A percentile compares a stretch with the other conserved stretches of the same genome.
These are phyloP conservation scores for Psilocybe sp. DNA, from an alignment of 768 basidiomycete species.

Conservation along the genomic window DNA sequence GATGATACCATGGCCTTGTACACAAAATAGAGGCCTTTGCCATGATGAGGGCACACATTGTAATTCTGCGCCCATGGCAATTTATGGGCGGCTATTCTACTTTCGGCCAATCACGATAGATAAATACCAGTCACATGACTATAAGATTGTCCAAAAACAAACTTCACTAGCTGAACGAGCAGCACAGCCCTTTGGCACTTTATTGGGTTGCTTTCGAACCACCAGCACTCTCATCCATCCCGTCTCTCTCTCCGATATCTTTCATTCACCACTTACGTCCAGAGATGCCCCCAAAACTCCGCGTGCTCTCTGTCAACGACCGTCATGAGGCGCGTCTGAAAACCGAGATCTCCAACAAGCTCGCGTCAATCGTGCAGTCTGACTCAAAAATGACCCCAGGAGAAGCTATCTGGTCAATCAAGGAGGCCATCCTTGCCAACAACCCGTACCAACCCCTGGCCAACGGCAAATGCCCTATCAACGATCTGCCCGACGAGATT, in stretches of 20 bases:
- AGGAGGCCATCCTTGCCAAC: slow-evolving; percentile 35
- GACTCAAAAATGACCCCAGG: slow-evolving; percentile 25
- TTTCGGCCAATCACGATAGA: background rate
- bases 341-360: slow-evolving; percentile 20
- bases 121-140: slow-evolving; percentile 1
- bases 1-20: no score
- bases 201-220: slow-evolving; percentile 8
- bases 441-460: slow-evolving; percentile 48
- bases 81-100: no score
- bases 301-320: slow-evolving; percentile 16
- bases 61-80: no score
- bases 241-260: background rate
- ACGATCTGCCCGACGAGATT: slow-evolving; percentile 54
- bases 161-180: slow-evolving; percentile 1
- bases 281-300: slow-evolving; percentile 19
- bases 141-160: slow-evolving; percentile 4
- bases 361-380: slow-evolving; percentile 22
- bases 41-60: no score
- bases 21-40: no score
- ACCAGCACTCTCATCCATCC: slow-evolving; percentile 3
- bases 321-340: slow-evolving; percentile 19
- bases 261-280: background rate
- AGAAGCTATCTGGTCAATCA: slow-evolving; percentile 31
- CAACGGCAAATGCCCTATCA: slow-evolving; percentile 43
- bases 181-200: slow-evolving; percentile 3